Conservation (phyloP, 2,329 filamentous ascomycete species). For the Cytospora mali region DNA sequence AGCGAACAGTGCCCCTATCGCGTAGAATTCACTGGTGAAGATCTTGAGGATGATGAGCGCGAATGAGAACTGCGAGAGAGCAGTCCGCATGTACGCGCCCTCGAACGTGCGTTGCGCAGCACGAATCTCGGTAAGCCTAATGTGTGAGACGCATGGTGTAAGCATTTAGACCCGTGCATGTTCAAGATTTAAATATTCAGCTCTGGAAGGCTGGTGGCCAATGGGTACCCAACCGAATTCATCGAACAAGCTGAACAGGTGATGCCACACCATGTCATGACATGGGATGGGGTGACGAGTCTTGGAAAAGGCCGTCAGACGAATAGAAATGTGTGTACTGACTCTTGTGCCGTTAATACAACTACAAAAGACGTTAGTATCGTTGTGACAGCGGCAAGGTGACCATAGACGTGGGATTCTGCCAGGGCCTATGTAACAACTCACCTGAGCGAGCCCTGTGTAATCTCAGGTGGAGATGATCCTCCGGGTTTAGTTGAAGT, state of each 20-base stretch:
- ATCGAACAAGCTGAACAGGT: neutral
- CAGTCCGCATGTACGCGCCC: conserved; percentile 93
- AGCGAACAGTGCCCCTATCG: conserved; percentile 93
- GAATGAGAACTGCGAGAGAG: conserved; percentile 93
- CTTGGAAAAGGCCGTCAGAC: neutral
- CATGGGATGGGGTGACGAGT: neutral
- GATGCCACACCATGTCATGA: too few species aligned
- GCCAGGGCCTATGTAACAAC: too few species aligned
- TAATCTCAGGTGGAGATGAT: conserved; percentile 75
- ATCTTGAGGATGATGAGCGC: conserved; percentile 93
- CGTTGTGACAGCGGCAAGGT: too few species aligned
- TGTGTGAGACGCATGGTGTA: conserved; percentile 11
- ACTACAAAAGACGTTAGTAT: too few species aligned
- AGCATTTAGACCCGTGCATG: conserved; percentile 11
- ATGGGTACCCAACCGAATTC: too few species aligned
- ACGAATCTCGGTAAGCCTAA: conserved; percentile 83
- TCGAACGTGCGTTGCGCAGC: conserved; percentile 96
- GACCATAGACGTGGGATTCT: too few species aligned
- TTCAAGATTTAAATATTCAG: too few species aligned
- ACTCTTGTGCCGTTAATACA: conserved; percentile 77
- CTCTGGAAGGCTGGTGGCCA: too few species aligned
- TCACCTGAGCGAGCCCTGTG: conserved; percentile 75
- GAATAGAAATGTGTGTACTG: conserved; percentile 35
- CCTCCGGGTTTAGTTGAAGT: conserved; percentile 57
- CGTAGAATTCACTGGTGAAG: conserved; percentile 95